phyloP scores from a whole-genome alignment of 139 green algal genomes.

The Chlamydomonas sp. region DNA sequence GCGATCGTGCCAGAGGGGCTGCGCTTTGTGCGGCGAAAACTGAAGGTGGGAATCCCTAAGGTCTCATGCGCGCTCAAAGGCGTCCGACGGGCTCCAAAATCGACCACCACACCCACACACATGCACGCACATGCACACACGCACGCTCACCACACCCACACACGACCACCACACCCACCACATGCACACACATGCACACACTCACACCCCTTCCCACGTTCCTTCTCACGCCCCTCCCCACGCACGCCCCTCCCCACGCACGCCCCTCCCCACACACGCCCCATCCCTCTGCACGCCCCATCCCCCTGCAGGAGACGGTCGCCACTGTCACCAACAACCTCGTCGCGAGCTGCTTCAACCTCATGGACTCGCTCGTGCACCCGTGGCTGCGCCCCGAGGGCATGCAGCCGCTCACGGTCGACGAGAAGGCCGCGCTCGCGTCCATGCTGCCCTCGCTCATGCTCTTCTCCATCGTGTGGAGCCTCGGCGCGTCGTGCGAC shows the following conservation, averaged over 20 bases:
- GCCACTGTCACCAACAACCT: conserved; percentile 63
- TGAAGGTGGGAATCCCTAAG: too few species aligned
- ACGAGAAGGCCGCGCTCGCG: conserved; percentile 35
- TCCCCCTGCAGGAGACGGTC: conserved; percentile 77
- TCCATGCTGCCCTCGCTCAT: conserved; percentile 48
- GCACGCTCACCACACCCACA: too few species aligned
- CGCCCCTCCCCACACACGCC: too few species aligned
- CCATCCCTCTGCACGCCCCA: background rate
- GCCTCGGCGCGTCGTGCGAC: conserved; percentile 61
- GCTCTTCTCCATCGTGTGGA: conserved; percentile 71
- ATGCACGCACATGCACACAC: too few species aligned
- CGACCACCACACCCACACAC: too few species aligned
- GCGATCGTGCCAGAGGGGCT: conserved; percentile 53
- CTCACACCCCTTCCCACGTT: background rate
- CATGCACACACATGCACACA: too few species aligned
- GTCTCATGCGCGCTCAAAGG: too few species aligned
- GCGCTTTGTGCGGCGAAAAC: conserved; percentile 49
- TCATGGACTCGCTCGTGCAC: conserved; percentile 60
- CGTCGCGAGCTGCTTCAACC: conserved; percentile 53
- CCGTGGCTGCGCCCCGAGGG: conserved; percentile 32
- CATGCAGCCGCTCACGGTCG: conserved; percentile 31
- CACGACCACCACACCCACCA: too few species aligned
- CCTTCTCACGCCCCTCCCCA: background rate
- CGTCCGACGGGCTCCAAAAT: too few species aligned
- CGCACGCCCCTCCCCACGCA: too few species aligned